Evolutionary conservation across 495 filamentous ascomycete species (phyloP).

Genomic region (Elasticomyces elasticus): DNA sequence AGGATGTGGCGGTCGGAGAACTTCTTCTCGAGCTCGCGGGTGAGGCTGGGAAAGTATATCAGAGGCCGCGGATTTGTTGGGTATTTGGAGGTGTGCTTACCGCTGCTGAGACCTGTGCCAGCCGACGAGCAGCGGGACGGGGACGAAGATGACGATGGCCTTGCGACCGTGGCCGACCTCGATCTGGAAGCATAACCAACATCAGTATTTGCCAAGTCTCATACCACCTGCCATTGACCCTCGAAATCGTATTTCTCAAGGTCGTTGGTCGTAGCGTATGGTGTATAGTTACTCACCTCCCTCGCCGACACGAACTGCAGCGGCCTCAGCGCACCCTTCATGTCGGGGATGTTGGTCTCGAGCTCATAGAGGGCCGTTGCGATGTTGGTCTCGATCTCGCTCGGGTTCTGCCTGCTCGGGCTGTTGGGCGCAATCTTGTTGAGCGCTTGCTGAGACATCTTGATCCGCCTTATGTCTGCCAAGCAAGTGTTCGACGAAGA

Average conservation of each 20-base stretch:
- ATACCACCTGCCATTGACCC: background rate
- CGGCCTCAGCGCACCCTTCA: slow-evolving; percentile 84
- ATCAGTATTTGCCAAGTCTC: background rate
- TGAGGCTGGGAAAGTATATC: slow-evolving; percentile 51
- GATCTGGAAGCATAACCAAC: slow-evolving; percentile 56
- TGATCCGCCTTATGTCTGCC: slow-evolving; percentile 5
- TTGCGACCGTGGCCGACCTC: slow-evolving; percentile 99
- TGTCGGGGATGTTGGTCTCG: slow-evolving; percentile 93
- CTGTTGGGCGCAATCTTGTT: slow-evolving; percentile 98
- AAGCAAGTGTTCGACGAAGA: slow-evolving; percentile 4
- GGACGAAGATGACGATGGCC: slow-evolving; percentile 99
- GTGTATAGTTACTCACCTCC: slow-evolving; percentile 65
- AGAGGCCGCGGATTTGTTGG: background rate
- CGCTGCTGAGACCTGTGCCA: slow-evolving; percentile 99
- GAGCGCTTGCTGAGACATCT: slow-evolving; percentile 53
- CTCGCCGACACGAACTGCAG: slow-evolving; percentile 95
- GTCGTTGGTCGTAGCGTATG: background rate
- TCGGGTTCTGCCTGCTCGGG: slow-evolving; percentile 83
- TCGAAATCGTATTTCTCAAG: background rate
- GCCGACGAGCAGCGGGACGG: slow-evolving; percentile 84
- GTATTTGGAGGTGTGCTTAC: slow-evolving; percentile 40
- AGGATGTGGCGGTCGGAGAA: slow-evolving; percentile 99
- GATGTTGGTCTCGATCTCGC: slow-evolving; percentile 89
- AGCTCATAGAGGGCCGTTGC: slow-evolving; percentile 93
- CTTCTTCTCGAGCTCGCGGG: slow-evolving; percentile 99